A percentile compares a stretch with the other conserved stretches of the same genome.
Conservation (phyloP, 2,329 filamentous ascomycete genomes). For the Dissoconium aciculare region DNA sequence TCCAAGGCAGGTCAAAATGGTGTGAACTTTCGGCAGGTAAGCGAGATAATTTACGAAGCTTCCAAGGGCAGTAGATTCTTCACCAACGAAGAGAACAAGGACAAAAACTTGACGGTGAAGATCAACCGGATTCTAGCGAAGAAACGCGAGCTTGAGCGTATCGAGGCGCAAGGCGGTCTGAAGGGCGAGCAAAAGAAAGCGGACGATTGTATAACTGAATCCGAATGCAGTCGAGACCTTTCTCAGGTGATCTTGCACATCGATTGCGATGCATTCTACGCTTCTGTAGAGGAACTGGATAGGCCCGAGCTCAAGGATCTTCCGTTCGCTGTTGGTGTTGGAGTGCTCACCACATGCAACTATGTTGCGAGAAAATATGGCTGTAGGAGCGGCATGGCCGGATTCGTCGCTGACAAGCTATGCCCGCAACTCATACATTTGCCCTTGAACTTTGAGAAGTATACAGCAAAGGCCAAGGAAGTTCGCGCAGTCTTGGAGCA, state of each 20-base stretch:
- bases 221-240: conserved; percentile 67
- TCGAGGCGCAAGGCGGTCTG: conserved; percentile 44
- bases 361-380: conserved; percentile 84
- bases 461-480: conserved; percentile 76
- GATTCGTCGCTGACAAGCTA: conserved; percentile 86
- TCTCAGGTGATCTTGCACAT: conserved; percentile 78
- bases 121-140: conserved; percentile 65
- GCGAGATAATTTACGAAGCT: conserved; percentile 91
- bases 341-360: conserved; percentile 60
- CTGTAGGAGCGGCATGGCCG: conserved; percentile 86
- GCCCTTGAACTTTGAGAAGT: conserved; percentile 79
- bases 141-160: conserved; percentile 58
- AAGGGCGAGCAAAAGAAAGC: conserved; percentile 57
- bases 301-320: conserved; percentile 70
- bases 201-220: conserved; percentile 64
- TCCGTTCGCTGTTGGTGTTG: conserved; percentile 79
- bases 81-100: conserved; percentile 71
- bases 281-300: conserved; percentile 65
- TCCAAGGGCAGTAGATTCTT: conserved; percentile 96
- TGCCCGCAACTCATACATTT: conserved; percentile 75
- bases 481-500: conserved; percentile 64
- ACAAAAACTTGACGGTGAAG: conserved; percentile 70
- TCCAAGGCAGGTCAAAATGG: conserved; percentile 86
- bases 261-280: conserved; percentile 96
- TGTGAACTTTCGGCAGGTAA: conserved; percentile 90